Conservation (phyloP, 2,329 filamentous ascomycete species). For the Claviceps spartinae region DNA sequence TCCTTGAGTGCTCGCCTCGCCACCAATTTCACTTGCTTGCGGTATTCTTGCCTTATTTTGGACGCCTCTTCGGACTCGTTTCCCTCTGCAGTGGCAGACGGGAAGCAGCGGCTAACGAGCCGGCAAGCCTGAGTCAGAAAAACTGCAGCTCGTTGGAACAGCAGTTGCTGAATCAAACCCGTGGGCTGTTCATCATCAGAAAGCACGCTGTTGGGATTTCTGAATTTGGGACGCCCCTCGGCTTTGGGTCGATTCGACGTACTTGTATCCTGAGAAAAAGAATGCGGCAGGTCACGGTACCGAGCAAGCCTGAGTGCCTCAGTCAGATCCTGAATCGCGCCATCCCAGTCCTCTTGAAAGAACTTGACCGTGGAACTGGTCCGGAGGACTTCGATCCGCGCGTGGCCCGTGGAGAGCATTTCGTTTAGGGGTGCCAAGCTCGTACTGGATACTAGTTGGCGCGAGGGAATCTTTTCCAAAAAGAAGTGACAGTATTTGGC, state of each 20-base stretch:
- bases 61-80: not conserved
- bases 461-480: conserved; percentile 73
- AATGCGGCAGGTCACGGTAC: conserved; percentile 13
- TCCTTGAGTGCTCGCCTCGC: conserved; percentile 67
- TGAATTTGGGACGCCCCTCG: not conserved
- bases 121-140: conserved; percentile 61
- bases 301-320: conserved; percentile 45
- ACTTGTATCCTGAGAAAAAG: not conserved
- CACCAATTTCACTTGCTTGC: conserved; percentile 57
- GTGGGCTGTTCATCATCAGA: conserved; percentile 46
- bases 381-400: conserved; percentile 52
- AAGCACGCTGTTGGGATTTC: conserved; percentile 16
- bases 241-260: not conserved
- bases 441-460: conserved; percentile 59
- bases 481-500: conserved; percentile 88
- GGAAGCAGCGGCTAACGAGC: conserved; percentile 44
- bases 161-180: conserved; percentile 59
- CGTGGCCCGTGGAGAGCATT: conserved; percentile 50
- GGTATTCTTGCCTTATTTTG: conserved; percentile 16
- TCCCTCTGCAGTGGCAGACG: not conserved
- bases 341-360: conserved; percentile 61
- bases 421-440: conserved; percentile 52
- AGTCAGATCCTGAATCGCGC: conserved; percentile 57
- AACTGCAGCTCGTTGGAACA: conserved; percentile 62
- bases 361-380: conserved; percentile 62